phyloP scores from a whole-genome alignment of 768 basidiomycete genomes.

The Lactarius sp. region DNA sequence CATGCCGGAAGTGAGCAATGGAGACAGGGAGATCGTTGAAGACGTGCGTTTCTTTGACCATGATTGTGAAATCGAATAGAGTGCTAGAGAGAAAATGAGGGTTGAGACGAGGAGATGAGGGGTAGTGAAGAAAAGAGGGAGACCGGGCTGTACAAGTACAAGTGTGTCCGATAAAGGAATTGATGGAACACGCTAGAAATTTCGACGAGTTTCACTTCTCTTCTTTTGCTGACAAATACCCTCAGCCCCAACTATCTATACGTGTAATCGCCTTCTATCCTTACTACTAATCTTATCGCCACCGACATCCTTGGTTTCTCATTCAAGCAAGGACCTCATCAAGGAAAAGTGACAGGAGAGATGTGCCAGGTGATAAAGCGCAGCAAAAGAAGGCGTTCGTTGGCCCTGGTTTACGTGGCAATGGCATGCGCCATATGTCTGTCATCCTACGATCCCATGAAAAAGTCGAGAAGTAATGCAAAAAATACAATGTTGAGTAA shows the following conservation, averaged over 20 bases:
- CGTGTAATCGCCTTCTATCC: too few relatives aligned
- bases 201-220: constrained; percentile 27
- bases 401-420: not conserved
- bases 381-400: not conserved
- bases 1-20: constrained; percentile 9
- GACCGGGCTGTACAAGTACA: not conserved
- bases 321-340: too few relatives aligned
- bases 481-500: constrained; percentile 38
- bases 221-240: constrained; percentile 15
- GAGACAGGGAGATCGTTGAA: not conserved
- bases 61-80: constrained; percentile 30
- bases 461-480: constrained; percentile 39
- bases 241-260: not conserved
- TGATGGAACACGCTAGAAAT: constrained; percentile 40
- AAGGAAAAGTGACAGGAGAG: too few relatives aligned
- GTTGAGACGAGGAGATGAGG: constrained; percentile 11
- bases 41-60: constrained; percentile 69
- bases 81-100: constrained; percentile 17
- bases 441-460: constrained; percentile 31
- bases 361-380: too few relatives aligned
- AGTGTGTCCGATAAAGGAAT: constrained; percentile 29
- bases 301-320: too few relatives aligned
- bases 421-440: not conserved
- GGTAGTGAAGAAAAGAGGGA: constrained; percentile 13
- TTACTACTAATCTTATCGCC: too few relatives aligned